Evolutionary conservation across 2,329 filamentous ascomycete genomes (phyloP).

Genomic region (Trichoderma atrobrunneum): DNA sequence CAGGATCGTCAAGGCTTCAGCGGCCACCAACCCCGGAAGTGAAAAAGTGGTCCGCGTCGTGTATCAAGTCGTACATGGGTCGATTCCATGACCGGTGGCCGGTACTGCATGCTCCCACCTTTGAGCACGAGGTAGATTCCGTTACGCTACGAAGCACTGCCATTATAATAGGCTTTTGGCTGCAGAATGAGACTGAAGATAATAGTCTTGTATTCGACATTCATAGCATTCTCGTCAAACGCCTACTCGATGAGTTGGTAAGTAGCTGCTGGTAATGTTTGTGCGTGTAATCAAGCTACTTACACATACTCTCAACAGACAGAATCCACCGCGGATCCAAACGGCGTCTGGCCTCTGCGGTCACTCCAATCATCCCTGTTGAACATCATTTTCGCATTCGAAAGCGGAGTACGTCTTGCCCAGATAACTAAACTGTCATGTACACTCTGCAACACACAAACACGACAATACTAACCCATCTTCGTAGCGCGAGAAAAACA

Average conservation of each 20-base stretch:
- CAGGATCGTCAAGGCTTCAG: background rate
- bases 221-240: constrained; percentile 33
- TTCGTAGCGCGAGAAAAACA: constrained; percentile 31
- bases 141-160: constrained; percentile 30
- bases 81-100: constrained; percentile 43
- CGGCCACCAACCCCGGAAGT: constrained; percentile 18
- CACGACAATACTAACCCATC: background rate
- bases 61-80: constrained; percentile 36
- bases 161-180: constrained; percentile 41
- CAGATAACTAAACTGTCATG: background rate
- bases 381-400: constrained; percentile 40
- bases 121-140: constrained; percentile 31
- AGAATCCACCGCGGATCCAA: constrained; percentile 21
- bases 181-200: constrained; percentile 29
- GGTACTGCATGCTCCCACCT: constrained; percentile 38
- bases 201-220: constrained; percentile 30
- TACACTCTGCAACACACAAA: background rate
- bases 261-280: constrained; percentile 5
- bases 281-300: background rate
- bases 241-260: constrained; percentile 31
- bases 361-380: constrained; percentile 37
- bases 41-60: constrained; percentile 24
- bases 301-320: background rate
- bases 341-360: constrained; percentile 30
- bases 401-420: constrained; percentile 31